Evolutionary conservation across 768 basidiomycete genomes (phyloP).

Genomic region (Calvatia gigantea): DNA sequence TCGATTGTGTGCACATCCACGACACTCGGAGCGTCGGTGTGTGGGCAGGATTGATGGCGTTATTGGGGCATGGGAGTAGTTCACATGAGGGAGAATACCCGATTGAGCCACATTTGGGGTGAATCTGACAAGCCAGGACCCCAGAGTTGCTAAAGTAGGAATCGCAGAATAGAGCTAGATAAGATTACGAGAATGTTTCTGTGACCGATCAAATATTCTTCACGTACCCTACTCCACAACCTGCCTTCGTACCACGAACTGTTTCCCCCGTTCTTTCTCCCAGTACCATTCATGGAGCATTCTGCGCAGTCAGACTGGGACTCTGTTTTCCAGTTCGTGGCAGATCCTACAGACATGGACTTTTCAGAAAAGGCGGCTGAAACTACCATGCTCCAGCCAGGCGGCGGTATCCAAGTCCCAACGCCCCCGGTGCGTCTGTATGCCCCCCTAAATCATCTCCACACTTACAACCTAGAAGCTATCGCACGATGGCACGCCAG

Average conservation of each 20-base stretch:
- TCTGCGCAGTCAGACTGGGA: conserved; percentile 45
- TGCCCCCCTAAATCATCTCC: neutral
- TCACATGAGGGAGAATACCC: neutral
- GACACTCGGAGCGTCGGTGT: neutral
- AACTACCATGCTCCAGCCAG: conserved; percentile 17
- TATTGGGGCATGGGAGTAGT: neutral
- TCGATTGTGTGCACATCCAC: neutral
- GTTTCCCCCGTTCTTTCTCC: conserved; percentile 14
- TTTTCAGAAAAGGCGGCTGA: conserved; percentile 34
- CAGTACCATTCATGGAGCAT: conserved; percentile 28
- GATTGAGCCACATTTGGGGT: neutral
- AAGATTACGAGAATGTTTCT: conserved; percentile 10
- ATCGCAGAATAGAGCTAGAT: neutral
- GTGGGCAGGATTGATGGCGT: neutral
- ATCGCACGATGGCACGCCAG: conserved; percentile 43
- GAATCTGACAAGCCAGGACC: neutral
- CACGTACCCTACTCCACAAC: conserved; percentile 9
- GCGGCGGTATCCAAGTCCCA: conserved; percentile 42
- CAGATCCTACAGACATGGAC: conserved; percentile 41
- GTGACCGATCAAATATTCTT: conserved; percentile 7
- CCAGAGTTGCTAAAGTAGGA: neutral
- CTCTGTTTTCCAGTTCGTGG: conserved; percentile 58
- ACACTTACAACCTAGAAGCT: conserved; percentile 27
- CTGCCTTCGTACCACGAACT: neutral
- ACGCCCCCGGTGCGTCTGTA: conserved; percentile 56